Evolutionary conservation across 495 filamentous ascomycete genomes (phyloP), one percentile per base, ranked within the genome.

Genomic region (Penicillium nucicola): DNA sequence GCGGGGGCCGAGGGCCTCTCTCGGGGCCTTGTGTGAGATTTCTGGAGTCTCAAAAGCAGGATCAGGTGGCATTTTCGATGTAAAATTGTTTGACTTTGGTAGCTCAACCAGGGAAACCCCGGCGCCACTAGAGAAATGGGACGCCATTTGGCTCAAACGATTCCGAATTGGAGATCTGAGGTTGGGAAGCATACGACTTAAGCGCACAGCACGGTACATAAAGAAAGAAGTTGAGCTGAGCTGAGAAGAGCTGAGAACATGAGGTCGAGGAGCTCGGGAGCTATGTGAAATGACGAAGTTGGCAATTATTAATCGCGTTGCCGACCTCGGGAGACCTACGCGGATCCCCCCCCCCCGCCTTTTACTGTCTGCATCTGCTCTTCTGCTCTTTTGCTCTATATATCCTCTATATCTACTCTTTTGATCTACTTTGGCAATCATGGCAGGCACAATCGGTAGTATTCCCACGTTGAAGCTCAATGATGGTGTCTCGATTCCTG

Each of bases 61-160:
- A 65, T 98, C 93, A 11, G 90, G 67, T 10, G 89, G 87, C 11
- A 95, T 79, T 22, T 80, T 85, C 5, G 80, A 82, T 4, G 88
- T 96, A 71, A 96, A 96, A 47, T 74, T 77, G 76, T 87, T 89
- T 35, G 90, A 88, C 68, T 96, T 97, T 19, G 88, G 89, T 32
- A 98, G 76, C 10, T 89, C 84, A 42, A 74, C 65, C 30, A 96
- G 72, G 20, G 88, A 67, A 23, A 57, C 42, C 42, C 66, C 64
- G 46, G 46, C 41, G 42, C 56, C 50, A 46, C 52, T 73, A 5
- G 74, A 77, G 17, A 83, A 38, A 57, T 84, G 81, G 18, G 77
- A 71, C 30, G 78, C 76, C 78, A 84, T 84, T 50, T 67, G 65
- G 28, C 34, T 35, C 22, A 73, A 52, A 38, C 65, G 63, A 41